phyloP scores from a whole-genome alignment of 2,329 filamentous ascomycete genomes.

The Trichoderma sp. region DNA sequence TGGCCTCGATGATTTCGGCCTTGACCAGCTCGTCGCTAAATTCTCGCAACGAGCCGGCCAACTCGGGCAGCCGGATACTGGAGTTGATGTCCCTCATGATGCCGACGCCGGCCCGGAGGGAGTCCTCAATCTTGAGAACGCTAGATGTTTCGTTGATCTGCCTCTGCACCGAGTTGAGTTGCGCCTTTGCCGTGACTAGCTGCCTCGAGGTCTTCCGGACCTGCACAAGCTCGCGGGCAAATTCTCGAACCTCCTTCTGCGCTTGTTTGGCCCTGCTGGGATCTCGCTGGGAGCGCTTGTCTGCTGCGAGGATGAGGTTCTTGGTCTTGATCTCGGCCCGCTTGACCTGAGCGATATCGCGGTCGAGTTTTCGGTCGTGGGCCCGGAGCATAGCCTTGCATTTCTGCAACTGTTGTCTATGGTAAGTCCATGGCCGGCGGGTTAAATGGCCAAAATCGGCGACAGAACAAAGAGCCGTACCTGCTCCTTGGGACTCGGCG shows the following conservation, averaged over 20 bases:
- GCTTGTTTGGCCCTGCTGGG: conserved; percentile 77
- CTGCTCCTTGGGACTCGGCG: conserved; percentile 90
- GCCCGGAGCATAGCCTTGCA: conserved; percentile 85
- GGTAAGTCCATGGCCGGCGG: not conserved
- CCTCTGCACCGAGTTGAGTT: conserved; percentile 91
- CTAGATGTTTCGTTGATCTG: conserved; percentile 97
- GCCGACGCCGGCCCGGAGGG: conserved; percentile 77
- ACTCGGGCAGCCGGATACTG: conserved; percentile 76
- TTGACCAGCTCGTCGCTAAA: conserved; percentile 84
- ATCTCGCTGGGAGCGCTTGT: conserved; percentile 75
- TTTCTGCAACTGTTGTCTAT: conserved; percentile 72
- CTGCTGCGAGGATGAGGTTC: conserved; percentile 77
- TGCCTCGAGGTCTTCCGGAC: conserved; percentile 72
- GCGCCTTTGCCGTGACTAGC: conserved; percentile 82
- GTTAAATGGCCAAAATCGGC: not conserved
- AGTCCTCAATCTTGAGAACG: conserved; percentile 92
- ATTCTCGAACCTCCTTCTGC: conserved; percentile 76
- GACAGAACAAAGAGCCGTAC: conserved; percentile 46
- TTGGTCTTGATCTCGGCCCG: conserved; percentile 80
- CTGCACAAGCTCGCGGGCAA: conserved; percentile 82
- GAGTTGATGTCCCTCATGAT: conserved; percentile 98
- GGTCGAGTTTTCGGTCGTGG: conserved; percentile 92
- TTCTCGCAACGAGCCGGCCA: conserved; percentile 86
- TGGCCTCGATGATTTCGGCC: conserved; percentile 96
- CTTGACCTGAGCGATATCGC: conserved; percentile 79